Percentiles rank a stretch among this genome's conserved stretches.
Evolutionary conservation across 768 basidiomycete genomes (phyloP).

Genomic region (Rubroboletus satanas): DNA sequence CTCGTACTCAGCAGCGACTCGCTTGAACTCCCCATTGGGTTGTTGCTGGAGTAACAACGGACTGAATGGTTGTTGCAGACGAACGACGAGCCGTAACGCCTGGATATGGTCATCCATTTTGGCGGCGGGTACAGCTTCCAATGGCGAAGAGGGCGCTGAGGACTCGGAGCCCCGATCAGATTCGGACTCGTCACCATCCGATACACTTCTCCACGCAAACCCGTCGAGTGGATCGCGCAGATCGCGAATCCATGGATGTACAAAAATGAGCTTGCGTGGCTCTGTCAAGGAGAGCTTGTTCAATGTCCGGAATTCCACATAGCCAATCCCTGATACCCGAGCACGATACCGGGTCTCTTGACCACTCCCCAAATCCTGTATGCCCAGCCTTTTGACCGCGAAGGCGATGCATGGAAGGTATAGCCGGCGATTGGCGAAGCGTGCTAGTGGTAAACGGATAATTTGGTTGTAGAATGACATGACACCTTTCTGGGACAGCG

Average conservation of each 20-base stretch:
- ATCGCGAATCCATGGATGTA: conserved; percentile 7
- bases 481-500: not conserved
- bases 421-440: not conserved
- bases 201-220: not conserved
- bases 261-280: not conserved
- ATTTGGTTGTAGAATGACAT: not conserved
- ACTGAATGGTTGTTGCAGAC: conserved; percentile 2
- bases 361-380: not conserved
- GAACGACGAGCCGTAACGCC: conserved; percentile 1
- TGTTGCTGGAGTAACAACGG: conserved; percentile 6
- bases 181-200: not conserved
- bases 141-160: not conserved
- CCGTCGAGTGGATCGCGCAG: not conserved
- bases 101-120: not conserved
- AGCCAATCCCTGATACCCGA: not conserved
- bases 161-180: not conserved
- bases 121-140: not conserved
- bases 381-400: not conserved
- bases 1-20: conserved; percentile 1
- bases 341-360: not conserved
- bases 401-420: conserved; percentile 1
- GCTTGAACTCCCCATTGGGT: conserved; percentile 14
- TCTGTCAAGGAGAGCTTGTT: not conserved
- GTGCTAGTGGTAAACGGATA: not conserved
- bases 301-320: not conserved